Conservation (phyloP, 768 basidiomycete species). For the Pulveroboletus sp. region DNA sequence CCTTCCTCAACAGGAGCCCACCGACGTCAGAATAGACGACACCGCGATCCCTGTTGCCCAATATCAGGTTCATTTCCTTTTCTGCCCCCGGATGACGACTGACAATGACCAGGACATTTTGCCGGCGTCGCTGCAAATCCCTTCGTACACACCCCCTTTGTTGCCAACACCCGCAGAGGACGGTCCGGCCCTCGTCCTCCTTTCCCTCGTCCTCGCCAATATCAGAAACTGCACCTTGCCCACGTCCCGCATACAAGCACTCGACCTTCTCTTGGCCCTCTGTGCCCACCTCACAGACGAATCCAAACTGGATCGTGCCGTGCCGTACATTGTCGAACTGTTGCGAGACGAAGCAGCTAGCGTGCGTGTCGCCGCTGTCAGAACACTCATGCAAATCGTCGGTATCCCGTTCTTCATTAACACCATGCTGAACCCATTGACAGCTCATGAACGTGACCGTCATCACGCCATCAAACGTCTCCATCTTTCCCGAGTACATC, state of each 20-base stretch:
- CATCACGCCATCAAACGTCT: constrained; percentile 58
- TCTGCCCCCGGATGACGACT: neutral
- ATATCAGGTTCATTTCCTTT: constrained; percentile 48
- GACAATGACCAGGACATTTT: constrained; percentile 58
- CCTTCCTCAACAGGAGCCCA: constrained; percentile 40
- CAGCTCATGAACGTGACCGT: constrained; percentile 64
- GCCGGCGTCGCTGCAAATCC: constrained; percentile 68
- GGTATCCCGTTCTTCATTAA: constrained; percentile 31
- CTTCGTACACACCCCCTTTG: constrained; percentile 40
- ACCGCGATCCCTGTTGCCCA: constrained; percentile 37
- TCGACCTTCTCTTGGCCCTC: constrained; percentile 86
- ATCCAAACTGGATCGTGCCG: constrained; percentile 89
- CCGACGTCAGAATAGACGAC: constrained; percentile 53
- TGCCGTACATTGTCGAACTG: constrained; percentile 89
- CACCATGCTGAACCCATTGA: constrained; percentile 28
- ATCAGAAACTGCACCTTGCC: constrained; percentile 85
- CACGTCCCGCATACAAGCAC: constrained; percentile 78
- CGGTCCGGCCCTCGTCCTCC: constrained; percentile 84
- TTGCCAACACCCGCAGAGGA: constrained; percentile 70
- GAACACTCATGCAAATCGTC: constrained; percentile 82
- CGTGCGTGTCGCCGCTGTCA: constrained; percentile 77
- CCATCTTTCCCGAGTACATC: constrained; percentile 94
- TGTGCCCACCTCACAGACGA: constrained; percentile 86
- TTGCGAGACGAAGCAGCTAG: constrained; percentile 81
- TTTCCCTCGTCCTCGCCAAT: constrained; percentile 85